Conservation (phyloP, 2,329 filamentous ascomycete species). For the Apiospora hydei region DNA sequence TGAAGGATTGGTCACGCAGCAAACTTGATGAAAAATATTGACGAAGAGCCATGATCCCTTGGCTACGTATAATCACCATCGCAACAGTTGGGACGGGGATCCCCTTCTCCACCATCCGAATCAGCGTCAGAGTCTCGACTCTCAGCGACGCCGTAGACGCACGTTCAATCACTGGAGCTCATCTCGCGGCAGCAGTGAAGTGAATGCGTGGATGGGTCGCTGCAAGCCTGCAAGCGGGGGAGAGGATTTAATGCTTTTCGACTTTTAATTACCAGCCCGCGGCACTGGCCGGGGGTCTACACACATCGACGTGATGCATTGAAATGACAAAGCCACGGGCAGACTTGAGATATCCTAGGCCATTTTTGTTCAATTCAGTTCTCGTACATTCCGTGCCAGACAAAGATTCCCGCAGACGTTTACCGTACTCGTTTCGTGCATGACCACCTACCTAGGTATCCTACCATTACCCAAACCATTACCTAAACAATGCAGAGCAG, state of each 20-base stretch:
- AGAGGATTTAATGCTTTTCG: conserved; percentile 11
- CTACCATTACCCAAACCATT: background rate
- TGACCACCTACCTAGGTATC: background rate
- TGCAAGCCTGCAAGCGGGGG: background rate
- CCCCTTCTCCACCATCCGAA: background rate
- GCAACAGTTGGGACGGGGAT: background rate
- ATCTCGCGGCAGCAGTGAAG: conserved; percentile 5
- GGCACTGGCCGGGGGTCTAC: background rate
- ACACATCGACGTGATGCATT: background rate
- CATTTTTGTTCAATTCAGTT: background rate
- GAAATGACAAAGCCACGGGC: background rate
- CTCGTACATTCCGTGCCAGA: background rate
- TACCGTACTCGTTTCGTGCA: no score
- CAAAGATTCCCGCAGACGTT: background rate
- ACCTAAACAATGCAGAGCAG: background rate
- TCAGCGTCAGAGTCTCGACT: background rate
- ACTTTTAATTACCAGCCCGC: conserved; percentile 4
- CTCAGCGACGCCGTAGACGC: background rate
- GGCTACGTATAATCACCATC: background rate
- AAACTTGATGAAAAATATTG: conserved; percentile 8
- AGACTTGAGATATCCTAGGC: background rate
- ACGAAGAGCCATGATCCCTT: conserved; percentile 1
- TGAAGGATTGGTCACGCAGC: background rate
- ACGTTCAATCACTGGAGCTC: conserved; percentile 5
- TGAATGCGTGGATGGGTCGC: conserved; percentile 8